Evolutionary conservation across 257 asterid species (phyloP).

Genomic region (Fraxinus americana): DNA sequence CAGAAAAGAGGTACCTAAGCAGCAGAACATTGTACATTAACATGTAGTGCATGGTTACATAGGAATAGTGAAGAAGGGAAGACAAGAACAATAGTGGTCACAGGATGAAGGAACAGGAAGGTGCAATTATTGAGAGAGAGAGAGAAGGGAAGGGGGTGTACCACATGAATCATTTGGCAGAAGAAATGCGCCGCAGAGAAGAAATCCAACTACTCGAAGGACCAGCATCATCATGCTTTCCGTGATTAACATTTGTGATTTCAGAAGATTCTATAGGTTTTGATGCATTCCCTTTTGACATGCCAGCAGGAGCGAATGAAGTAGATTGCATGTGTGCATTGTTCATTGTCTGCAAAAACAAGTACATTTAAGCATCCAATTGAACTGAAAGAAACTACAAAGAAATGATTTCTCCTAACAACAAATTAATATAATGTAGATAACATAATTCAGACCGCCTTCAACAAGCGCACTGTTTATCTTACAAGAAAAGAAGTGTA

Average conservation of each 20-base stretch:
- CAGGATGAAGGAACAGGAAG: conserved; percentile 10
- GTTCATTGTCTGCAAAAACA: conserved; percentile 53
- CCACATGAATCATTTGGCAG: conserved; percentile 67
- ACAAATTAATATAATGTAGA: background rate
- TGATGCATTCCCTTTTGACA: conserved; percentile 59
- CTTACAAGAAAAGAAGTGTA: conserved; percentile 3
- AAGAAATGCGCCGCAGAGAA: conserved; percentile 84
- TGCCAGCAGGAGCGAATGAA: conserved; percentile 63
- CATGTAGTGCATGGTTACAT: background rate
- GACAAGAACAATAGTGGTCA: background rate
- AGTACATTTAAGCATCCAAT: conserved; percentile 13
- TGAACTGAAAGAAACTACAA: conserved; percentile 2
- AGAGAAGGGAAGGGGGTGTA: conserved; percentile 5
- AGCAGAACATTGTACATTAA: background rate
- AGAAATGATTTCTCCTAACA: conserved; percentile 9
- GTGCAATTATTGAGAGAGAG: background rate
- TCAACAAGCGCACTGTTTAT: background rate
- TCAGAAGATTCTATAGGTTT: conserved; percentile 63
- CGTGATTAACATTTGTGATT: conserved; percentile 55
- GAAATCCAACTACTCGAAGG: conserved; percentile 94
- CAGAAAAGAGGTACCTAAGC: background rate
- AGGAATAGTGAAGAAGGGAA: background rate
- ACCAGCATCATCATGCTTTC: conserved; percentile 61
- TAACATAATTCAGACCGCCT: background rate
- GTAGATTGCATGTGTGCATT: conserved; percentile 60